A percentile compares a stretch with the other conserved stretches of the same genome.
These are phyloP conservation scores for Fraxinus sp. DNA, from an alignment of 305 asterid species.

Conservation along the genomic window DNA sequence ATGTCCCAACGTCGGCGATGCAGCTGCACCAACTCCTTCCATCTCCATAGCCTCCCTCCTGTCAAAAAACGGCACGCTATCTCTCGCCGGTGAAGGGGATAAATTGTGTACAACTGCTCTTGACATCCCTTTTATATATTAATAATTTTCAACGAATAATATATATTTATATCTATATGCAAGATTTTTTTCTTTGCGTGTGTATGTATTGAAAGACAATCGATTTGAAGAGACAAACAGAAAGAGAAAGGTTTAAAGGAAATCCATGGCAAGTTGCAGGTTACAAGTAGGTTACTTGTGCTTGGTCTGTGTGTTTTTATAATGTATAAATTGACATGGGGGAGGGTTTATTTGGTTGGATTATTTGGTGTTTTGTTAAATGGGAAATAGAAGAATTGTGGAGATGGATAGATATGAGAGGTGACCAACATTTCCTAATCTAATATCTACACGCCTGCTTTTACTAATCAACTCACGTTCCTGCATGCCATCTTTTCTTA, in stretches of 20 bases:
- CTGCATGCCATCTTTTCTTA: constrained; percentile 26
- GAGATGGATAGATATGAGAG: constrained; percentile 42
- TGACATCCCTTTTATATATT: constrained; percentile 34
- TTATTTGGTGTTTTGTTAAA: neutral
- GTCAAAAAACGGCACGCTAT: constrained; percentile 35
- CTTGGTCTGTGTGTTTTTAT: neutral
- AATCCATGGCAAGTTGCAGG: neutral
- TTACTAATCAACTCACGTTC: neutral
- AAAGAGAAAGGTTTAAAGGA: neutral
- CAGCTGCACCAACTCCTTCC: constrained; percentile 15
- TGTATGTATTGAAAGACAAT: neutral
- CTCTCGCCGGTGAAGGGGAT: constrained; percentile 32
- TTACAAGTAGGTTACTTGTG: constrained; percentile 20
- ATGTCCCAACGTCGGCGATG: constrained; percentile 64
- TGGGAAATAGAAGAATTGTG: constrained; percentile 17
- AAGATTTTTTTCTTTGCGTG: neutral
- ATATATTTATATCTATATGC: neutral
- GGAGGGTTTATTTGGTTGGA: neutral
- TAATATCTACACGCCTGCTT: constrained; percentile 48
- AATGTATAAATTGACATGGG: neutral
- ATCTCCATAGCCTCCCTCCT: constrained; percentile 33
- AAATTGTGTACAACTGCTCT: constrained; percentile 42
- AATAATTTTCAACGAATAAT: neutral
- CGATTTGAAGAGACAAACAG: neutral
- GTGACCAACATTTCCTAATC: constrained; percentile 74